Conservation (phyloP, 768 basidiomycete species). For the Leccinum arenicola region DNA sequence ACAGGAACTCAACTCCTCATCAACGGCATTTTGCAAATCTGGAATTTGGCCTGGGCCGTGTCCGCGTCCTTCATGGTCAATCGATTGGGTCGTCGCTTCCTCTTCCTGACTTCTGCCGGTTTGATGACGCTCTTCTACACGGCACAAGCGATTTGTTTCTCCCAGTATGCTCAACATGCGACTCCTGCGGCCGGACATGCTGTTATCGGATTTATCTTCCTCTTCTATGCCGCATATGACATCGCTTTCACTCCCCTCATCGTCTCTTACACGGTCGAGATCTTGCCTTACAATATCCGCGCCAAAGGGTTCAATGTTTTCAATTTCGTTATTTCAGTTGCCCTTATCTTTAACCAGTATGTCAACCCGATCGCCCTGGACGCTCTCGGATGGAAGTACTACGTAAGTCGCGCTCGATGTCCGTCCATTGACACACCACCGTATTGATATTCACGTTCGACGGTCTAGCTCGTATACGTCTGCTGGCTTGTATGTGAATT, state of each 20-base stretch:
- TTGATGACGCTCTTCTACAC: slow-evolving; percentile 67
- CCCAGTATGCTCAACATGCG: slow-evolving; percentile 47
- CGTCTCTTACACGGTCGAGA: slow-evolving; percentile 85
- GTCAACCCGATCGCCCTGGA: slow-evolving; percentile 79
- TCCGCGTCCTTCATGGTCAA: slow-evolving; percentile 61
- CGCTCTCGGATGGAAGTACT: slow-evolving; percentile 71
- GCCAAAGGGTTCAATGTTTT: slow-evolving; percentile 85
- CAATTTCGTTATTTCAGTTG: slow-evolving; percentile 72
- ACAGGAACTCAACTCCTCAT: slow-evolving; percentile 69
- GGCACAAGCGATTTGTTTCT: slow-evolving; percentile 65
- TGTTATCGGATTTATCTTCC: slow-evolving; percentile 81
- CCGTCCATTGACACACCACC: not conserved
- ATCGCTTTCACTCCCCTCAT: slow-evolving; percentile 85
- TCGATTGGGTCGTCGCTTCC: slow-evolving; percentile 61
- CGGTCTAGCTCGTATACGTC: slow-evolving; percentile 58
- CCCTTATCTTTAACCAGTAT: slow-evolving; percentile 89
- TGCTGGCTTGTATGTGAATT: slow-evolving; percentile 67
- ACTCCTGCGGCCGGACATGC: slow-evolving; percentile 53
- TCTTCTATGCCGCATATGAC: slow-evolving; percentile 78
- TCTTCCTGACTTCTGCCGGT: slow-evolving; percentile 60
- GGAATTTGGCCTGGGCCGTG: slow-evolving; percentile 68
- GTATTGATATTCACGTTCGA: not conserved
- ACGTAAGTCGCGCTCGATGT: slow-evolving; percentile 37
- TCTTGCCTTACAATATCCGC: slow-evolving; percentile 77
- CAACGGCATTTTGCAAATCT: slow-evolving; percentile 83